Conservation (phyloP, 1,139 yeast genomes). For the Suzukiozyma palmioleophila region DNA sequence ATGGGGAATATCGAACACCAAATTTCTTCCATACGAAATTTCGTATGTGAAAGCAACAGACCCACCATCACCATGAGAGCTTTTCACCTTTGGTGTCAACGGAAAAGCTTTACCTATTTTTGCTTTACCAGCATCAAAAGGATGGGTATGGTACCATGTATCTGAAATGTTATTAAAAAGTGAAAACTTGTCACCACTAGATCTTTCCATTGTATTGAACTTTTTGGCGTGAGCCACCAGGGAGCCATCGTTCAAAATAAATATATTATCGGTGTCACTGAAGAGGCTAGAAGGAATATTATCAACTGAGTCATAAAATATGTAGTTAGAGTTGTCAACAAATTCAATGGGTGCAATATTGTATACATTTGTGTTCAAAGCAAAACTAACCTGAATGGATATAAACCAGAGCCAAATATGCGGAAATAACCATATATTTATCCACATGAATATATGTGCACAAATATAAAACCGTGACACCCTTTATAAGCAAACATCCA, state of each 20-base stretch:
- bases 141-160: conserved; percentile 1
- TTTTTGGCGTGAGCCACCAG: not conserved
- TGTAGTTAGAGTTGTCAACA: not conserved
- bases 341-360: not conserved
- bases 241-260: not conserved
- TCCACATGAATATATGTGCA: too few species aligned
- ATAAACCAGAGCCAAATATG: too few species aligned
- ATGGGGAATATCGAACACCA: conserved; percentile 2
- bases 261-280: conserved; percentile 1
- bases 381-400: too few species aligned
- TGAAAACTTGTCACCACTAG: not conserved
- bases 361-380: not conserved
- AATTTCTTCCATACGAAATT: not conserved
- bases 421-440: too few species aligned
- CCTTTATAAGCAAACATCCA: too few species aligned
- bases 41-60: conserved; percentile 5
- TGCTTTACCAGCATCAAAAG: not conserved
- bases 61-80: conserved; percentile 8
- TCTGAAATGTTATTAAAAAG: not conserved
- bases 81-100: conserved; percentile 8
- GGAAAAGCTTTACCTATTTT: conserved; percentile 5
- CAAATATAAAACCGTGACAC: too few species aligned
- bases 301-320: not conserved
- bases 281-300: not conserved
- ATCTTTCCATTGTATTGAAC: conserved; percentile 1